Percentiles rank a stretch among this genome's conserved stretches.
These are phyloP conservation scores for Delonix regia DNA, from an alignment of 306 rosid genomes.

Conservation along the genomic window DNA sequence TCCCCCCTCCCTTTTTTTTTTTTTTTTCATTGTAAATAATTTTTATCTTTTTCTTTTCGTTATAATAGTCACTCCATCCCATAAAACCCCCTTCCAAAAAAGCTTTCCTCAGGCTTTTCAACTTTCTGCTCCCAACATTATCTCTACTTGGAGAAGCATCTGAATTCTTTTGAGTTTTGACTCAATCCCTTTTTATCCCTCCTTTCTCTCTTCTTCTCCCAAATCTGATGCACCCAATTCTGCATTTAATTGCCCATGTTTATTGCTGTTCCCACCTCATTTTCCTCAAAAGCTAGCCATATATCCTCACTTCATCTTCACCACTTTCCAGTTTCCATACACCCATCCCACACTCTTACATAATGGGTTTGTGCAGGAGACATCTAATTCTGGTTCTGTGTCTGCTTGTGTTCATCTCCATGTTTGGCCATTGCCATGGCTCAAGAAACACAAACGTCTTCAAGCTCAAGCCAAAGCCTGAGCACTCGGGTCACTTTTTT, in stretches of 20 bases:
- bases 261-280: constrained; percentile 31
- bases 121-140: constrained; percentile 63
- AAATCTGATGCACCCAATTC: constrained; percentile 19
- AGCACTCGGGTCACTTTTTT: constrained; percentile 69
- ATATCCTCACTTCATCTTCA: not conserved
- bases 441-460: constrained; percentile 57
- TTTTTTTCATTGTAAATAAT: constrained; percentile 1
- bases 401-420: constrained; percentile 53
- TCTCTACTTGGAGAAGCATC: constrained; percentile 62
- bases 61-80: constrained; percentile 53
- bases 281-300: constrained; percentile 30
- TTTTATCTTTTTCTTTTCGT: not conserved
- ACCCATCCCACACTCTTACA: not conserved
- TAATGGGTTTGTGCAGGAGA: constrained; percentile 59
- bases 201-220: constrained; percentile 1
- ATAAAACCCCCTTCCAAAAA: constrained; percentile 62
- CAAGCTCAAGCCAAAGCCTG: constrained; percentile 58
- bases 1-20: constrained; percentile 16
- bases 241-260: constrained; percentile 40
- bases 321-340: not conserved
- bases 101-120: constrained; percentile 54
- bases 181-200: constrained; percentile 28
- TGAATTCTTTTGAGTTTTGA: constrained; percentile 42
- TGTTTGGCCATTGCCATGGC: constrained; percentile 50
- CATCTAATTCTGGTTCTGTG: constrained; percentile 40